Percentiles rank a stretch among this genome's conserved stretches.
Conservation (phyloP, 352 stramenopile genomes). For the Globisporangium abappressorium region DNA sequence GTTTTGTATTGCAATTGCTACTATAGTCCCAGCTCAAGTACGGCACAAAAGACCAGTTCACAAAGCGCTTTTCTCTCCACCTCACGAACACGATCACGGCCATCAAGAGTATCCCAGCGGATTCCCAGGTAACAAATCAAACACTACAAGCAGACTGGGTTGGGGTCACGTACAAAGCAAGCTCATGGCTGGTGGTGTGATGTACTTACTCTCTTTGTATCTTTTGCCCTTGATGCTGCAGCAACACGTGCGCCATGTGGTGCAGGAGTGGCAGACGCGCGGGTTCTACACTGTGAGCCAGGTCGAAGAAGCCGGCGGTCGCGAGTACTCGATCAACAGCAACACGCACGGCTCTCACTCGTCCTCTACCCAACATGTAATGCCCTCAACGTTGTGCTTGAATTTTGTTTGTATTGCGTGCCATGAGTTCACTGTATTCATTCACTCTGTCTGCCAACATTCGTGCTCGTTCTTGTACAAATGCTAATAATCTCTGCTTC, state of each 20-base stretch:
- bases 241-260: slow-evolving; percentile 60
- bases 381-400: background rate
- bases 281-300: slow-evolving; percentile 61
- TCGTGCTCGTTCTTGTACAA: background rate
- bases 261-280: slow-evolving; percentile 77
- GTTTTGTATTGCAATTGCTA: slow-evolving; percentile 4
- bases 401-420: background rate
- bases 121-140: slow-evolving; percentile 45
- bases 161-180: background rate
- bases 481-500: slow-evolving; percentile 3
- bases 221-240: slow-evolving; percentile 15
- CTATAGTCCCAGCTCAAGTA: slow-evolving; percentile 64
- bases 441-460: background rate
- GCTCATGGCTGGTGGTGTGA: too few relatives aligned
- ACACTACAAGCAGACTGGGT: background rate
- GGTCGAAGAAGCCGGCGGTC: slow-evolving; percentile 63
- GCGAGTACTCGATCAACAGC: slow-evolving; percentile 29
- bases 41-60: slow-evolving; percentile 62
- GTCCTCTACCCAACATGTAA: slow-evolving; percentile 10
- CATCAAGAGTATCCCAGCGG: slow-evolving; percentile 61
- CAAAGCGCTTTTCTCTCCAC: slow-evolving; percentile 76
- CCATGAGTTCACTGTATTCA: background rate
- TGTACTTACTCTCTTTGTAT: background rate
- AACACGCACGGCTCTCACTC: background rate
- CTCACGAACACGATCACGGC: slow-evolving; percentile 69